These are phyloP conservation scores for Avicennia marina DNA, from an alignment of 257 asterid genomes.

Conservation along the genomic window DNA sequence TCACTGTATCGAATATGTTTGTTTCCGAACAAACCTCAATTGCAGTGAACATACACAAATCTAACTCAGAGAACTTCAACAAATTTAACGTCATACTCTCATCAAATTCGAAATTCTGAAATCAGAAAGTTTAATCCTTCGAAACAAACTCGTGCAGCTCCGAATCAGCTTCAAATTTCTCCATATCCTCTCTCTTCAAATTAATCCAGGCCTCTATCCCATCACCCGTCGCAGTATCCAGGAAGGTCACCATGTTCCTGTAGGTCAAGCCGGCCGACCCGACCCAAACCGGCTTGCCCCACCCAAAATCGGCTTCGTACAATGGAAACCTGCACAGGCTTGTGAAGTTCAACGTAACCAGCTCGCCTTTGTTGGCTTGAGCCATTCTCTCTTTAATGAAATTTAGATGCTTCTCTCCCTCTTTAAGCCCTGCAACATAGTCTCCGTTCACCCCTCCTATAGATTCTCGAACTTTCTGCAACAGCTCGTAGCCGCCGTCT, in stretches of 20 bases:
- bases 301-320: conserved; percentile 51
- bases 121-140: too few relatives aligned
- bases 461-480: conserved; percentile 25
- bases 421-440: conserved; percentile 18
- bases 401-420: conserved; percentile 23
- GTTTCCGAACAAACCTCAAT: too few relatives aligned
- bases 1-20: too few relatives aligned
- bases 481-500: conserved; percentile 14
- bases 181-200: conserved; percentile 36
- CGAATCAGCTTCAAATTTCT: conserved; percentile 34
- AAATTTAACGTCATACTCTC: too few relatives aligned
- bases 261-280: conserved; percentile 25
- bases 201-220: conserved; percentile 44
- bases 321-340: conserved; percentile 51
- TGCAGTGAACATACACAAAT: too few relatives aligned
- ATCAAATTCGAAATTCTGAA: too few relatives aligned
- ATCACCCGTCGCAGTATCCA: conserved; percentile 30
- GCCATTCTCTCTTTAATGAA: conserved; percentile 16
- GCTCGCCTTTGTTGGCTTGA: conserved; percentile 17
- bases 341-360: conserved; percentile 32
- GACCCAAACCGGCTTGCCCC: conserved; percentile 46
- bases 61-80: too few relatives aligned
- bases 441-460: conserved; percentile 20
- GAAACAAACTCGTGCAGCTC: conserved; percentile 26
- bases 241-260: conserved; percentile 32